A percentile compares a stretch with the other conserved stretches of the same genome.
Conservation (phyloP, 106 monocot genomes). For the Vanilla planifolia region DNA sequence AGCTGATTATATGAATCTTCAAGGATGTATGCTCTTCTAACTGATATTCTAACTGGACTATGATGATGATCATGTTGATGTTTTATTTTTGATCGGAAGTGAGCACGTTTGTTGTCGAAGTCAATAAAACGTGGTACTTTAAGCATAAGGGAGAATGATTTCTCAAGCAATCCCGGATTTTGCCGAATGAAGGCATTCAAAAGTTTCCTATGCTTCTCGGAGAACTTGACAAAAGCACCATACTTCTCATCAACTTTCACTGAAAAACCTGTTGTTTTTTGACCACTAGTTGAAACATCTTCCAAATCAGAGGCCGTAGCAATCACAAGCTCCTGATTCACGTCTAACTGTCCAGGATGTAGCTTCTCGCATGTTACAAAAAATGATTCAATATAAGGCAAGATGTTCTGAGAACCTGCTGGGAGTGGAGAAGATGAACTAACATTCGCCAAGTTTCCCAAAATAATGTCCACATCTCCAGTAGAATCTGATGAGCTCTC, state of each 20-base stretch:
- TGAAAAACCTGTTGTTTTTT: slow-evolving; percentile 19
- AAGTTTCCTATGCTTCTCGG: slow-evolving; percentile 82
- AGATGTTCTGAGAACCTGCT: slow-evolving; percentile 80
- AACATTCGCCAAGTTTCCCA: slow-evolving; percentile 26
- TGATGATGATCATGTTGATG: slow-evolving; percentile 99
- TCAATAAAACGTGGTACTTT: slow-evolving; percentile 96
- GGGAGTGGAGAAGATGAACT: slow-evolving; percentile 66
- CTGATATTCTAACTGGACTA: slow-evolving; percentile 85
- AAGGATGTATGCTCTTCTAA: slow-evolving; percentile 87
- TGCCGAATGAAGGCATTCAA: slow-evolving; percentile 91
- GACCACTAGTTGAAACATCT: slow-evolving; percentile 38
- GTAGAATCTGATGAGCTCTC: slow-evolving; percentile 69
- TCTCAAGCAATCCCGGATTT: slow-evolving; percentile 92
- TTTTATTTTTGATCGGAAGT: slow-evolving; percentile 90
- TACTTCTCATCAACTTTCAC: slow-evolving; percentile 65
- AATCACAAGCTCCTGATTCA: slow-evolving; percentile 32
- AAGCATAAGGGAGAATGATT: slow-evolving; percentile 90
- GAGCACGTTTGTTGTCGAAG: slow-evolving; percentile 92
- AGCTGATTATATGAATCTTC: slow-evolving; percentile 97
- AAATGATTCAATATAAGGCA: slow-evolving; percentile 97
- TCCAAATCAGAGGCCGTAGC: slow-evolving; percentile 43
- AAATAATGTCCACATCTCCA: slow-evolving; percentile 32
- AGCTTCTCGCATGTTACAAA: slow-evolving; percentile 95
- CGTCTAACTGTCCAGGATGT: slow-evolving; percentile 39
- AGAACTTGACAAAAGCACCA: slow-evolving; percentile 73